Evolutionary conservation across 441 rosid species (phyloP).

Genomic region (Erodium trifolium): DNA sequence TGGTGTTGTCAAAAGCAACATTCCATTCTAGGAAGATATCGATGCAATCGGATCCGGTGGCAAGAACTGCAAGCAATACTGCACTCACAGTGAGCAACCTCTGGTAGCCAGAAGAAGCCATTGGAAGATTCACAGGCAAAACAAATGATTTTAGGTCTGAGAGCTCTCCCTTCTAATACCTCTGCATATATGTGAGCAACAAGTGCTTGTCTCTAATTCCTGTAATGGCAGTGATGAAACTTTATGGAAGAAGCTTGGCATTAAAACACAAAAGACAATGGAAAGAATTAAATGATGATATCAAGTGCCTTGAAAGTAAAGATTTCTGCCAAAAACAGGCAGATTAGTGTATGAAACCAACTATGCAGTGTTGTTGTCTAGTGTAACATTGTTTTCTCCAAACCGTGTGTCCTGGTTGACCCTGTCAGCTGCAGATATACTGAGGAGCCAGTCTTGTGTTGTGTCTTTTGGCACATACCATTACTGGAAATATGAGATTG

Average conservation of each 20-base stretch:
- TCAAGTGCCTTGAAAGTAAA: neutral
- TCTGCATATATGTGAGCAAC: neutral
- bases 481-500: too few relatives aligned
- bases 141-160: neutral
- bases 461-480: too few relatives aligned
- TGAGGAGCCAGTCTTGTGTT: neutral
- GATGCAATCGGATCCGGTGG: neutral
- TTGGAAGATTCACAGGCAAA: neutral
- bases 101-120: slow-evolving; percentile 1
- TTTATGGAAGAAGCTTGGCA: neutral
- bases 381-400: neutral
- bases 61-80: neutral
- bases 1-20: slow-evolving; percentile 14
- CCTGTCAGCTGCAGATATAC: neutral
- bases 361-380: neutral
- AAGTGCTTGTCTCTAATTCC: neutral
- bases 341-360: neutral
- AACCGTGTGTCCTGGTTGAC: neutral
- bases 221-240: neutral
- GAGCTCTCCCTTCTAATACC: neutral
- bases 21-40: slow-evolving; percentile 22
- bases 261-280: neutral
- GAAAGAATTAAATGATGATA: neutral
- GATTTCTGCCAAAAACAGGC: neutral
- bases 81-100: neutral